phyloP scores from a whole-genome alignment of 495 filamentous ascomycete species.

The Annulohypoxylon moriforme region DNA sequence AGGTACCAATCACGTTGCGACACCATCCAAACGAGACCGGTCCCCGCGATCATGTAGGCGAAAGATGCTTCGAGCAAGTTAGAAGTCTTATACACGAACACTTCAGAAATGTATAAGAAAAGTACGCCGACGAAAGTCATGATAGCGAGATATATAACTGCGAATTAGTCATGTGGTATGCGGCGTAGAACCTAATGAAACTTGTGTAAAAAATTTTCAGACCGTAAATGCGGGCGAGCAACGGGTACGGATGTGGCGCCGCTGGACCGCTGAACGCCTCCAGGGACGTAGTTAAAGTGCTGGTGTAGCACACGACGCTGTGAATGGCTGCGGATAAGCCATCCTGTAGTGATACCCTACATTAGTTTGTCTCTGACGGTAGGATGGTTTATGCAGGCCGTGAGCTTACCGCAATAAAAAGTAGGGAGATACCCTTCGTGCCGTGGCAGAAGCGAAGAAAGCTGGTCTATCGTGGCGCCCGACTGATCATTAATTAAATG shows the following conservation, averaged over 20 bases:
- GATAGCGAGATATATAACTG: slow-evolving; percentile 48
- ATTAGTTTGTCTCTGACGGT: slow-evolving; percentile 2
- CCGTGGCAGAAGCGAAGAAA: slow-evolving; percentile 31
- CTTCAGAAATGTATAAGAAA: slow-evolving; percentile 44
- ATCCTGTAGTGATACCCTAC: neutral
- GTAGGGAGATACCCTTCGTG: slow-evolving; percentile 46
- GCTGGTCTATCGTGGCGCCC: slow-evolving; percentile 8
- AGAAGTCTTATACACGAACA: slow-evolving; percentile 42
- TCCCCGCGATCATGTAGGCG: slow-evolving; percentile 37
- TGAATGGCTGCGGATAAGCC: slow-evolving; percentile 39
- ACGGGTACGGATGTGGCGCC: slow-evolving; percentile 41
- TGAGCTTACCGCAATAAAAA: slow-evolving; percentile 47
- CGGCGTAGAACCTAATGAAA: slow-evolving; percentile 49
- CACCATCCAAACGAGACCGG: slow-evolving; percentile 48
- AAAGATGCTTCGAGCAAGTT: slow-evolving; percentile 39
- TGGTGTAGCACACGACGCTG: slow-evolving; percentile 41
- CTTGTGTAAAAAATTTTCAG: slow-evolving; percentile 50
- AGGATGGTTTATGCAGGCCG: neutral
- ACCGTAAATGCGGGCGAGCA: slow-evolving; percentile 51
- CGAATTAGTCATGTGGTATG: slow-evolving; percentile 48
- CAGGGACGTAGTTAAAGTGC: slow-evolving; percentile 29
- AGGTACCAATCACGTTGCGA: slow-evolving; percentile 47
- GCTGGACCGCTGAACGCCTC: slow-evolving; percentile 45
- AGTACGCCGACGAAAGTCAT: slow-evolving; percentile 47
- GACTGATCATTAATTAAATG: neutral